Base-by-base conservation (phyloP, 208 protist species). In the Phytomonas francai region DNA sequence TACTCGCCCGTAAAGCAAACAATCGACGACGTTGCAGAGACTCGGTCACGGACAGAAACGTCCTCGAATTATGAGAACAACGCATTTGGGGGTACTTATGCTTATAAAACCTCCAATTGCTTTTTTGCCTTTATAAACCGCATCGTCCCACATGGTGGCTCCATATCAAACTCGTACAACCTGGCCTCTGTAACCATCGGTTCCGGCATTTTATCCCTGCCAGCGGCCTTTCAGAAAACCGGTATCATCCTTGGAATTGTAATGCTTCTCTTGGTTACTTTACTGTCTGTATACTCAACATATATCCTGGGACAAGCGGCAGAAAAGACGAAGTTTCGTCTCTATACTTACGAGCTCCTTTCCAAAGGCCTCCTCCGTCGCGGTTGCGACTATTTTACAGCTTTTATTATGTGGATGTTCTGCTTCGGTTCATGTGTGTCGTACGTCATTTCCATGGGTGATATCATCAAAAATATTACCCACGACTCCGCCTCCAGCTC, bases 351-450 rank as follows among this genome's bases (percentile, higher is more conserved):
- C 78, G 87, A 91, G 67, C 63, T 64, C 25, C 78, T 93, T 19
- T 72, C 89, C 27, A 80, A 80, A 58, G 77, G 78, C 16, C 76
- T 95, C 14, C 75, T 93, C 29, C 87, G 89, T 27, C 83, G 70
- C 49, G 79, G 81, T 30, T 92, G 79, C 76, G 90, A 92, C 70
- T 85, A 89, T 72, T 66, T 95, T 19, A 80, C 80, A 0, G 84
- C 82, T 25, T 79, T 87, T 58, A 75, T 86, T 70, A 85, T 89
- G 78, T 93, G 84, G 77, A 77, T 92, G 67, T 92, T 93, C 70
- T 91, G 85, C 74, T 95, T 92, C 63, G 90, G 90, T 62, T 81
- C 81, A 14, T 85, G 81, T 51, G 84, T 95, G 36, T 79, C 78
- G 12, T 95, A 95, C 74, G 84, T 95, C 65, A 92, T 93, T 67